phyloP scores from a whole-genome alignment of 495 filamentous ascomycete genomes.

The Hypoxylon lenormandii region DNA sequence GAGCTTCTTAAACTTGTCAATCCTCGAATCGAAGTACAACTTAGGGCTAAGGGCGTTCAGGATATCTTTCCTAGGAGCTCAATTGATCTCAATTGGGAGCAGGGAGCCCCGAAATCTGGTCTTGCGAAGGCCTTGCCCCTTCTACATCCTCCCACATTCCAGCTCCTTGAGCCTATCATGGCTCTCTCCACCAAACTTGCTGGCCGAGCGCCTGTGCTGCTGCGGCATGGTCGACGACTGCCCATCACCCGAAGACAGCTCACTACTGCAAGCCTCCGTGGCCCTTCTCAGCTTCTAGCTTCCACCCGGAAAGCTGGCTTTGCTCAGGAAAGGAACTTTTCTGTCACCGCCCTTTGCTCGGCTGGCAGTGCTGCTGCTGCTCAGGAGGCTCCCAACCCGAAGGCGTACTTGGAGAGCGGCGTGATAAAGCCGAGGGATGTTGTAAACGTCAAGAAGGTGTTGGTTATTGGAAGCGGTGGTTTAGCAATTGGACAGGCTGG shows the following conservation, averaged over 20 bases:
- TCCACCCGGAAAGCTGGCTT: conserved; percentile 44
- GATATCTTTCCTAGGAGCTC: conserved; percentile 30
- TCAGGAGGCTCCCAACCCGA: conserved; percentile 81
- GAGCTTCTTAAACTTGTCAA: conserved; percentile 23
- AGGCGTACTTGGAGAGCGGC: conserved; percentile 88
- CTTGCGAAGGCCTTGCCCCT: conserved; percentile 37
- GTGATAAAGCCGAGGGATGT: conserved; percentile 78
- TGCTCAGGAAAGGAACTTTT: conserved; percentile 58
- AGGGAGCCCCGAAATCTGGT: conserved; percentile 41
- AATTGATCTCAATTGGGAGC: conserved; percentile 49
- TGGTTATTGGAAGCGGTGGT: conserved; percentile 94
- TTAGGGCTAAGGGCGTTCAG: conserved; percentile 19
- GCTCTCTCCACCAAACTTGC: conserved; percentile 56
- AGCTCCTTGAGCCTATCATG: conserved; percentile 40
- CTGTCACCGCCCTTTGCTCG: conserved; percentile 51
- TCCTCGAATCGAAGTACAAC: conserved; percentile 16
- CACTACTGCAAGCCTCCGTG: conserved; percentile 49
- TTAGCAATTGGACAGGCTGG: conserved; percentile 98
- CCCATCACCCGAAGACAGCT: conserved; percentile 56
- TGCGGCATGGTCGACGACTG: conserved; percentile 63
- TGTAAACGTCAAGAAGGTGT: conserved; percentile 97
- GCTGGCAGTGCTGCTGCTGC: conserved; percentile 45
- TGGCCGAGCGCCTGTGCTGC: conserved; percentile 62
- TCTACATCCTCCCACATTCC: conserved; percentile 25
- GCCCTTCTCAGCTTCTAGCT: conserved; percentile 50